Evolutionary conservation across 2,329 filamentous ascomycete species (phyloP), one percentile per base, ranked within the genome.

Genomic region (Helminthosporium solani): DNA sequence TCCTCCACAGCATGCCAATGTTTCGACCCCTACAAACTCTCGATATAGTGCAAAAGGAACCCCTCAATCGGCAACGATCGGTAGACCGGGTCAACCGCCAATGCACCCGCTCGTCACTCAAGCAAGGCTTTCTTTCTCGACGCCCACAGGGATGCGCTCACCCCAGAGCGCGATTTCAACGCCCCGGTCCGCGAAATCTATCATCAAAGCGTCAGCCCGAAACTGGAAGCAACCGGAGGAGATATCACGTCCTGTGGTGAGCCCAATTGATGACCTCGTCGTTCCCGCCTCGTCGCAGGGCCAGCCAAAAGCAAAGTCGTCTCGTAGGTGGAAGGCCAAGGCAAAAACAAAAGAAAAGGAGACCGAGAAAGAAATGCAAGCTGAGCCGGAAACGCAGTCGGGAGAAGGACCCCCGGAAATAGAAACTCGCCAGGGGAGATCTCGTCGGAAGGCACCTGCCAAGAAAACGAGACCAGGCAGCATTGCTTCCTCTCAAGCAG

Each of bases 401-500:
- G 63, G 66, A 43, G 60, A 64, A 1, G 49, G 51, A 12, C 48
- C 52, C 18, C 44, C 53, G 0, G 65, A 68, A 41, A 51, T 52
- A 8, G 60, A 61, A 31, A 63, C 58, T 2, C 61, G 64, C 12
- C 61, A 58, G n/a, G 60, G 60, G 4, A 61, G 66, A 14, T 57
- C 56, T 28, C 57, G 65, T 27, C 66, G 64, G 21, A 70, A 56
- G 55, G 61, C 55, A 21, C 49, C 62, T 15, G 49, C 55, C 12
- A 64, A 58, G 47, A 53, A 64, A 44, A 53, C 50, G 27, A 56
- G 70, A 47, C 64, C 63, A 20, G 70, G 67, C 31, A 78, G 75
- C 47, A 69, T 72, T 34, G 68, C 73, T 19, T 78, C 76, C 12
- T 77, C 75, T 12, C 70, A 70, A 41, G 67, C 75, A 20, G 73